Percentiles rank a stretch among this genome's conserved stretches.
Evolutionary conservation across 192 early-diverging fungal species (phyloP).

Genomic region (Lunasporangiospora selenospora): DNA sequence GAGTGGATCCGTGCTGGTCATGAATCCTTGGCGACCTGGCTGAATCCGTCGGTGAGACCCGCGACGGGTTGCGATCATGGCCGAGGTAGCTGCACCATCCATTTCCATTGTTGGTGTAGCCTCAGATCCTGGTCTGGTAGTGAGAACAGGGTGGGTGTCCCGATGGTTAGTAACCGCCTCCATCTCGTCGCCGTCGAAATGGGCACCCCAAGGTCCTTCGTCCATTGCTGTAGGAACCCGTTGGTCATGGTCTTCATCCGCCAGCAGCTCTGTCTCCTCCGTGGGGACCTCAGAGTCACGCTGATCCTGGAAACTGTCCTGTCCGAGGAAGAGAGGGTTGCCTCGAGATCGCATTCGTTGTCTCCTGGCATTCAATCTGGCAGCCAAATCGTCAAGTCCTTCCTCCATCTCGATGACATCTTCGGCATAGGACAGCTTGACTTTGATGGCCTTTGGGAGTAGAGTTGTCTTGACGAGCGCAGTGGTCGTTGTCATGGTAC

Average conservation of each 20-base stretch:
- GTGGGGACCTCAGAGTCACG: background rate
- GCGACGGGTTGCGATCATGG: conserved; percentile 11
- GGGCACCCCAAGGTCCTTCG: no score
- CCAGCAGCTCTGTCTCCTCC: no score
- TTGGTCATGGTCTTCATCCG: no score
- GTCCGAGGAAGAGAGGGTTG: background rate
- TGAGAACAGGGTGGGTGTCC: no score
- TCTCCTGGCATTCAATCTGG: conserved; percentile 2
- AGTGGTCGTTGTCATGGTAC: background rate
- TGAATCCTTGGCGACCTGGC: background rate
- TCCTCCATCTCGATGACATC: conserved; percentile 42
- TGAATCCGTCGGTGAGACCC: conserved; percentile 17
- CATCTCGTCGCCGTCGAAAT: no score
- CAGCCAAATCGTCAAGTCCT: conserved; percentile 14
- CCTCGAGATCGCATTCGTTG: background rate
- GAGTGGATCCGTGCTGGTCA: background rate
- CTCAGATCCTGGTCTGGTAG: background rate
- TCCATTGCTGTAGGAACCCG: no score
- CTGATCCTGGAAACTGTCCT: background rate
- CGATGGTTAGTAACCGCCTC: background rate
- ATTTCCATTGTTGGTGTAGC: conserved; percentile 3
- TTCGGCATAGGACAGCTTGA: conserved; percentile 10
- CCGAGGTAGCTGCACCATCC: conserved; percentile 7
- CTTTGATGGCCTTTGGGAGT: background rate
- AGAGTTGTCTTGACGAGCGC: conserved; percentile 1